Conservation (phyloP, 2,329 filamentous ascomycete genomes). For the Phialocephala subalpina region DNA sequence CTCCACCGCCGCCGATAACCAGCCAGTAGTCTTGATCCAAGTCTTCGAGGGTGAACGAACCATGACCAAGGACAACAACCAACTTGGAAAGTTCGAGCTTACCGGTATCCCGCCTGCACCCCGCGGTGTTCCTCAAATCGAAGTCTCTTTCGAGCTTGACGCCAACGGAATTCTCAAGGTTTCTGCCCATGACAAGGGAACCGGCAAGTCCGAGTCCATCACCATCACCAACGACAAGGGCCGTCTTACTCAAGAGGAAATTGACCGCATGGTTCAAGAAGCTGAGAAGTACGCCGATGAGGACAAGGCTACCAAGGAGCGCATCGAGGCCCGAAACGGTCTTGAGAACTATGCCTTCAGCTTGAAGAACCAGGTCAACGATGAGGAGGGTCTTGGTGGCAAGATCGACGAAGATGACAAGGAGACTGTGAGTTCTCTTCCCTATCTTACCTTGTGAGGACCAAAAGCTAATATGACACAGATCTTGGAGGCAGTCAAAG, state of each 20-base stretch:
- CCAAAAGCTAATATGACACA: slow-evolving; percentile 49
- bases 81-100: slow-evolving; percentile 97
- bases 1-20: slow-evolving; percentile 96
- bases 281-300: slow-evolving; percentile 99
- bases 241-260: slow-evolving; percentile 93
- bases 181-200: slow-evolving; percentile 95
- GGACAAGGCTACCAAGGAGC: slow-evolving; percentile 97
- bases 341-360: slow-evolving; percentile 99
- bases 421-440: slow-evolving; percentile 74
- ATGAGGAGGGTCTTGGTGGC: slow-evolving; percentile 94
- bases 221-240: slow-evolving; percentile 99
- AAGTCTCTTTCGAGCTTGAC: slow-evolving; percentile 97
- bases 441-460: not conserved
- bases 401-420: slow-evolving; percentile 99
- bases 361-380: slow-evolving; percentile 99
- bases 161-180: slow-evolving; percentile 99
- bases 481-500: slow-evolving; percentile 96
- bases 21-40: slow-evolving; percentile 94
- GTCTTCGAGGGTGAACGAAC: slow-evolving; percentile 94
- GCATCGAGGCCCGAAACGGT: slow-evolving; percentile 94
- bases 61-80: slow-evolving; percentile 97
- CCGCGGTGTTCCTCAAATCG: slow-evolving; percentile 96
- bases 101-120: slow-evolving; percentile 94
- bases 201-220: slow-evolving; percentile 95
- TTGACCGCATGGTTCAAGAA: slow-evolving; percentile 98